Conservation (phyloP, 768 basidiomycete genomes). For the Xerocomus potaroensis region DNA sequence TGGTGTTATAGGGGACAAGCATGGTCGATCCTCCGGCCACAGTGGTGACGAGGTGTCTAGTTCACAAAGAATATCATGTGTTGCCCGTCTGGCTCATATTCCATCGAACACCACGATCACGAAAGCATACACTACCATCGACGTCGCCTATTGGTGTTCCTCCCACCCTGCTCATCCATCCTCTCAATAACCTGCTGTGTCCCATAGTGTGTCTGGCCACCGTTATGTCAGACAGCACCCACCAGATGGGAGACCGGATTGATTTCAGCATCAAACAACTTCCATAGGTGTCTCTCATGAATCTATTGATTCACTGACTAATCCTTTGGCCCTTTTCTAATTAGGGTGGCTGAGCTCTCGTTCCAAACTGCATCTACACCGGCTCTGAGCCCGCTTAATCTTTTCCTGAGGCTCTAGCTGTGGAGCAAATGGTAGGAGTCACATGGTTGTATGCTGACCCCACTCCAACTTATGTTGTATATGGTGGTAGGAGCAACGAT, state of each 20-base stretch:
- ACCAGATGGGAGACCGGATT: background rate
- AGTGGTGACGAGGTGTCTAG: slow-evolving; percentile 30
- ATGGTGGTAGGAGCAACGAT: too few species aligned
- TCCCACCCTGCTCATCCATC: slow-evolving; percentile 12
- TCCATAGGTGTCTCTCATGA: too few species aligned
- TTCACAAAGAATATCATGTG: slow-evolving; percentile 34
- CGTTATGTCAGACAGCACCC: slow-evolving; percentile 10
- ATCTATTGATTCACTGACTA: background rate
- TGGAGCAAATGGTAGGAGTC: too few species aligned
- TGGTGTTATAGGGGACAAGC: background rate
- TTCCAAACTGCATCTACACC: too few species aligned
- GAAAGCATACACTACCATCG: background rate
- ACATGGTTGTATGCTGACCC: too few species aligned
- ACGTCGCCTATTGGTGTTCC: background rate
- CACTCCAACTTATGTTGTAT: too few species aligned
- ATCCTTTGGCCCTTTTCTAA: too few species aligned
- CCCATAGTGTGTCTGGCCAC: slow-evolving; percentile 31
- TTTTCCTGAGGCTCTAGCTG: too few species aligned
- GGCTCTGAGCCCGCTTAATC: too few species aligned
- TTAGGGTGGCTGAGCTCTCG: too few species aligned
- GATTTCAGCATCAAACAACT: background rate
- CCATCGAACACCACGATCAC: slow-evolving; percentile 31
- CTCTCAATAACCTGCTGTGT: slow-evolving; percentile 16
- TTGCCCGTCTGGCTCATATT: slow-evolving; percentile 35
- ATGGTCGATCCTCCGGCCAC: slow-evolving; percentile 15